phyloP scores from a whole-genome alignment of 176 grass and related monocot genomes.

The Hsuehochloa calcarea region DNA sequence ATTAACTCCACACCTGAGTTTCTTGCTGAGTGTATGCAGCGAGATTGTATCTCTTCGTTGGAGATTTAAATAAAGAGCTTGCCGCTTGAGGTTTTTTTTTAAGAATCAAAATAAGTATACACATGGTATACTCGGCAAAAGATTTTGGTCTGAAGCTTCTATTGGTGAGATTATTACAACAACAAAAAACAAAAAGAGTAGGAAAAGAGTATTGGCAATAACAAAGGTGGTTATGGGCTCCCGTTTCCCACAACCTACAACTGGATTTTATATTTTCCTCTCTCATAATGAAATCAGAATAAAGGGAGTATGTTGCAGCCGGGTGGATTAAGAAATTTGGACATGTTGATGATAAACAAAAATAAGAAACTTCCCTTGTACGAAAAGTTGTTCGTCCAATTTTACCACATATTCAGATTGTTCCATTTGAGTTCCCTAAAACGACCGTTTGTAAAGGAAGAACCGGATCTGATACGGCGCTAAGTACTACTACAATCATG shows the following conservation, averaged over 20 bases:
- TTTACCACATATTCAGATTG: neutral
- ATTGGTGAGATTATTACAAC: neutral
- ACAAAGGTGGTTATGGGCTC: neutral
- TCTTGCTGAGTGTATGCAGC: too few relatives aligned
- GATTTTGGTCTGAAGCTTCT: neutral
- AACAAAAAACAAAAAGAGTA: neutral
- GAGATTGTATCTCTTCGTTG: too few relatives aligned
- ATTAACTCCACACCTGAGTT: too few relatives aligned
- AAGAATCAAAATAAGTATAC: neutral
- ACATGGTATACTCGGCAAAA: neutral
- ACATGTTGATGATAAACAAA: neutral
- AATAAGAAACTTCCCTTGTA: neutral
- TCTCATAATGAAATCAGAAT: neutral
- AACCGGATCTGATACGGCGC: too few relatives aligned
- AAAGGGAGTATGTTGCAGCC: neutral
- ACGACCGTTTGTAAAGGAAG: neutral
- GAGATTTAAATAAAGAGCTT: too few relatives aligned
- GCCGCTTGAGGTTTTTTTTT: too few relatives aligned
- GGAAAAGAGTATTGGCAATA: constrained; percentile 5
- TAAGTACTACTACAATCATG: too few relatives aligned
- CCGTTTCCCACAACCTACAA: neutral
- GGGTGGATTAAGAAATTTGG: neutral
- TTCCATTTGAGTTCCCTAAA: neutral
- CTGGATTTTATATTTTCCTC: neutral
- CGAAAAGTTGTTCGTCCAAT: neutral